Evolutionary conservation across 768 basidiomycete genomes (phyloP), one percentile per base, ranked within the genome.

Genomic region (Psilocybe cubensis): DNA sequence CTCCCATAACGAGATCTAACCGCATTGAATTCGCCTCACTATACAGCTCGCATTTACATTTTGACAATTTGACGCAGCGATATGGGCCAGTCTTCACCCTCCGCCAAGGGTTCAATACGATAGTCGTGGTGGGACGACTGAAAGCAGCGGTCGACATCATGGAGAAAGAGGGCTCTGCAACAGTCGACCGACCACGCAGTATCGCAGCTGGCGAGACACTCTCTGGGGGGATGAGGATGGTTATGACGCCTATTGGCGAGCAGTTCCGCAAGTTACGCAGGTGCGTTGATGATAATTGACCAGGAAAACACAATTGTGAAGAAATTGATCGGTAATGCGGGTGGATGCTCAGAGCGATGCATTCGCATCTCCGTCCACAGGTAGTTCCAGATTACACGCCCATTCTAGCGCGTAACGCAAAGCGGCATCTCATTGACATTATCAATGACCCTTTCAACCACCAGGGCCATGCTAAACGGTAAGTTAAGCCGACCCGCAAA

Each of bases 81-180:
- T 88, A 88, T 58, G 87, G 87, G 0, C 82, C 86, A 0, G 74
- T 88, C 7, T 84, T 87, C 61, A 79, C 83, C 0, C 67, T 88
- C 2, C 76, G 81, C 0, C 73, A 83, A 54, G 86, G 87, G 1
- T 64, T 73, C 11, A 70, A 69, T 8, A 74, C 72, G 8, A 72
- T 76, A 41, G 67, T 83, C 54, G 73, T 86, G 42, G 74, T 85
- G 25, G 81, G 82, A 0, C 71, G 82, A 2, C 66, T 82, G 48
- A 68, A 86, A 67, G 84, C 84, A 29, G 85, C 86, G 0, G 76
- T 86, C 0, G 85, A 87, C 20, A 81, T 88, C 56, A 83, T 88
- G 84, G 86, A 88, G 64, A 83, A 82, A 50, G 83, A 87, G 60
- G 85, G 86, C 18, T 78, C 81, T 3, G 60, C 74, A 3, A 68